Base-by-base conservation (phyloP, 2,329 filamentous ascomycete genomes). In the Teratosphaeria zuluensis region DNA sequence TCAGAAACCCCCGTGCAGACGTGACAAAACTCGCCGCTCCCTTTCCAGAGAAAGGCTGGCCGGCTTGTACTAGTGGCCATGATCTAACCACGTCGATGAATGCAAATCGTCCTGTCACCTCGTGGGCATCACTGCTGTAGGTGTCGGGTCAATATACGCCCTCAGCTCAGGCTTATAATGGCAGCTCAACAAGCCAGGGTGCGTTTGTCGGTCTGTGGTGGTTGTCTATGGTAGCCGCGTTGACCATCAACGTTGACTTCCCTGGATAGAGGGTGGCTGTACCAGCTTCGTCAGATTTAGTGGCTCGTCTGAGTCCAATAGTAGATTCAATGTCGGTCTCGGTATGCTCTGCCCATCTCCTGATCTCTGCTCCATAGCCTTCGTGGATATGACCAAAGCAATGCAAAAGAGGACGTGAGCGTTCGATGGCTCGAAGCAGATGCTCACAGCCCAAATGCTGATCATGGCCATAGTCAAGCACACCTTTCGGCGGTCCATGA, bases 361-460 rank as follows among this genome's bases (percentile, higher is more conserved):
- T 76, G 2, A 81, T 59, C 56, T 78, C 79, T 0, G 76, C 78
- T 2, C 84, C 84, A 80, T 82, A 86, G 0, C 74, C 78, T 63
- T 83, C 80, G 64, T 84, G 82, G 19, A 84, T 79, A 61, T 84
- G 81, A 0, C 81, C 81, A 59, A 84, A 84, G 66, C 80, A 83
- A 65, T 83, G 79, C 3, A 84, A 61, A 5, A 67, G 66, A 1
- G 81, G 81, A 28, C 70, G 72, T 1, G 76, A 73, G 0, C 66
- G 65, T 1, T 74, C 71, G 0, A 84, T 65, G 0, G 81, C 78
- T 0, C 66, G 67, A 56, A 82, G 76, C 2, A 84, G 74, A 16
- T 74, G 60, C 0, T 63, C 62, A 59, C 79, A 79, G 24, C 81
- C 80, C 11, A 42, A 16, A 4, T 42, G 35, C n/a, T 21, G 72